A percentile compares a stretch with the other conserved stretches of the same genome.
These are phyloP conservation scores for Kodamaea anthophila DNA, from an alignment of 1,139 yeast species.

Conservation along the genomic window DNA sequence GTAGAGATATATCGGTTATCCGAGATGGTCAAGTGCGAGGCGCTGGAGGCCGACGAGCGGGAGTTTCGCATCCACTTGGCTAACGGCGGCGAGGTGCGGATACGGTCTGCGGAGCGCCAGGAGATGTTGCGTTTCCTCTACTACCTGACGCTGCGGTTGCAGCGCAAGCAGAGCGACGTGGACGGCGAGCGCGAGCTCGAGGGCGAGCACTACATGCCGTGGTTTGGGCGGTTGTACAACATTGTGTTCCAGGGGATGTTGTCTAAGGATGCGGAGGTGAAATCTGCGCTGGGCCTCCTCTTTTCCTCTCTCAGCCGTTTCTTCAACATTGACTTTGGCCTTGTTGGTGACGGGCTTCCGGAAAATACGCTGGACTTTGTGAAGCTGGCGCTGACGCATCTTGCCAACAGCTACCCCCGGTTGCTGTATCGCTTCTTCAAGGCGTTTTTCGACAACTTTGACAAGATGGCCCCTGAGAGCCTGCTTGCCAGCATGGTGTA, in stretches of 20 bases:
- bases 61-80: slow-evolving; percentile 53
- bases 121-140: slow-evolving; percentile 67
- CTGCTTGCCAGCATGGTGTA: slow-evolving; percentile 44
- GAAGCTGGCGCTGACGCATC: slow-evolving; percentile 49
- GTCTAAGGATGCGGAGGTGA: slow-evolving; percentile 51
- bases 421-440: slow-evolving; percentile 57
- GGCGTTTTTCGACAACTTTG: slow-evolving; percentile 56
- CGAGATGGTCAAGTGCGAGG: slow-evolving; percentile 47
- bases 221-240: slow-evolving; percentile 58
- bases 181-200: slow-evolving; percentile 18
- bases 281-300: slow-evolving; percentile 58
- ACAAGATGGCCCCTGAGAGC: slow-evolving; percentile 30
- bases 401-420: slow-evolving; percentile 53
- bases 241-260: slow-evolving; percentile 65
- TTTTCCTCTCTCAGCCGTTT: slow-evolving; percentile 59
- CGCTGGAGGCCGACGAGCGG: slow-evolving; percentile 29
- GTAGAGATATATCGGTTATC: slow-evolving; percentile 48
- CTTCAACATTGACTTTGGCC: slow-evolving; percentile 57
- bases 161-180: slow-evolving; percentile 22
- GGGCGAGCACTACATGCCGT: slow-evolving; percentile 23
- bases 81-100: slow-evolving; percentile 39
- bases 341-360: slow-evolving; percentile 61
- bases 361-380: slow-evolving; percentile 63
- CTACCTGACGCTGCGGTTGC: slow-evolving; percentile 53
- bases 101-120: slow-evolving; percentile 54